Conservation (phyloP, 306 rosid genomes). For the Corylus avellana region DNA sequence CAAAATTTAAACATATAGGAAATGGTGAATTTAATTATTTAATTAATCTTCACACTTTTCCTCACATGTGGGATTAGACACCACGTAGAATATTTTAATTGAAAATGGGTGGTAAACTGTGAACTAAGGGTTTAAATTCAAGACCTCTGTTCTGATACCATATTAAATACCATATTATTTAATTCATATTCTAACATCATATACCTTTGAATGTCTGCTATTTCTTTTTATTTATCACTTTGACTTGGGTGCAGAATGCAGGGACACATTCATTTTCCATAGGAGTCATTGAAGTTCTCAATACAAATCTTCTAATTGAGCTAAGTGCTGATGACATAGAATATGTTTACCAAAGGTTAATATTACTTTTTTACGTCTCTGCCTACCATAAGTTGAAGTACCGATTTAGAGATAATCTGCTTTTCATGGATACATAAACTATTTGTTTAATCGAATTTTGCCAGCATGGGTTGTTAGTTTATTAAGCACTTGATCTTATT, state of each 20-base stretch:
- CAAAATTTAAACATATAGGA: no score
- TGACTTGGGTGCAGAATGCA: conserved; percentile 59
- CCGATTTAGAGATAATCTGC: neutral
- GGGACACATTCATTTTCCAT: conserved; percentile 90
- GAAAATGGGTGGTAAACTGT: no score
- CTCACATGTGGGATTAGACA: no score
- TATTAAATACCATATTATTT: no score
- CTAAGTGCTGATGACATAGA: conserved; percentile 89
- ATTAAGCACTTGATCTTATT: conserved; percentile 11
- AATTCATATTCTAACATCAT: no score
- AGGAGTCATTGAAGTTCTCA: conserved; percentile 88
- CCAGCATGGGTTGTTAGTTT: neutral
- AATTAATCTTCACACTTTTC: no score
- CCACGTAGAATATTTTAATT: no score
- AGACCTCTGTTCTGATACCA: no score
- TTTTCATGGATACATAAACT: neutral
- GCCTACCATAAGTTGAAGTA: neutral
- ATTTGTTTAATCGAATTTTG: neutral
- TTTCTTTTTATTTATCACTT: conserved; percentile 23
- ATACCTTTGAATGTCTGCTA: neutral
- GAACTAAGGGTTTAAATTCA: no score
- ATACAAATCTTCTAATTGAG: conserved; percentile 84
- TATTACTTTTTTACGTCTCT: neutral
- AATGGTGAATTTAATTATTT: no score
- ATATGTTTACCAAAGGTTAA: conserved; percentile 89